Evolutionary conservation across 441 rosid genomes (phyloP).

Genomic region (Pelargonium myrrhifolium): DNA sequence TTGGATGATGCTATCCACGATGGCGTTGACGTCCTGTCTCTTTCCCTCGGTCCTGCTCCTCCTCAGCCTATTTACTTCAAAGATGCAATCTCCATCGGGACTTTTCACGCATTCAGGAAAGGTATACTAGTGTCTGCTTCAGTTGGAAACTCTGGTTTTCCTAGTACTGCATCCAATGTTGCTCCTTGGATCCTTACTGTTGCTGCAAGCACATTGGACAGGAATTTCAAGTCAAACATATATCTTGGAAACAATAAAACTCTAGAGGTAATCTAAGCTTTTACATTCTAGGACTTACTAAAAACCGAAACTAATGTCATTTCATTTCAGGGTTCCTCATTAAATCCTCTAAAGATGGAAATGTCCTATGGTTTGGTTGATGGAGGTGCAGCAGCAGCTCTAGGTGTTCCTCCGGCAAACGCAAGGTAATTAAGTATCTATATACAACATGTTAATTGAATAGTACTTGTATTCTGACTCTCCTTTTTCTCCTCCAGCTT

Average conservation of each 20-base stretch:
- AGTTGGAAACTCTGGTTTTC: conserved; percentile 37
- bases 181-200: conserved; percentile 51
- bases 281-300: too few relatives aligned
- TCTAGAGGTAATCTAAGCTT: conserved; percentile 29
- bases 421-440: conserved; percentile 31
- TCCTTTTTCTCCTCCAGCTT: conserved; percentile 27
- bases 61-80: conserved; percentile 34
- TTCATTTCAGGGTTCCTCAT: conserved; percentile 33
- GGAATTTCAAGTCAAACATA: conserved; percentile 30
- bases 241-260: conserved; percentile 35
- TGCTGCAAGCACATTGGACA: conserved; percentile 39
- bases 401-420: conserved; percentile 33
- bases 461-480: not conserved
- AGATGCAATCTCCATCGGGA: conserved; percentile 30
- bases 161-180: conserved; percentile 32
- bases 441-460: not conserved
- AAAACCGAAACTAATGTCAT: not conserved
- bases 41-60: conserved; percentile 39
- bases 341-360: conserved; percentile 39
- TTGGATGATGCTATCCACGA: conserved; percentile 40
- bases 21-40: conserved; percentile 42
- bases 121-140: conserved; percentile 41
- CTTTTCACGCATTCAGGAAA: conserved; percentile 40
- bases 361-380: conserved; percentile 28
- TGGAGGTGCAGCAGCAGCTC: conserved; percentile 40